Evolutionary conservation across 805 yeast genomes (phyloP).

Genomic region (Schizosaccharomyces octosporus): DNA sequence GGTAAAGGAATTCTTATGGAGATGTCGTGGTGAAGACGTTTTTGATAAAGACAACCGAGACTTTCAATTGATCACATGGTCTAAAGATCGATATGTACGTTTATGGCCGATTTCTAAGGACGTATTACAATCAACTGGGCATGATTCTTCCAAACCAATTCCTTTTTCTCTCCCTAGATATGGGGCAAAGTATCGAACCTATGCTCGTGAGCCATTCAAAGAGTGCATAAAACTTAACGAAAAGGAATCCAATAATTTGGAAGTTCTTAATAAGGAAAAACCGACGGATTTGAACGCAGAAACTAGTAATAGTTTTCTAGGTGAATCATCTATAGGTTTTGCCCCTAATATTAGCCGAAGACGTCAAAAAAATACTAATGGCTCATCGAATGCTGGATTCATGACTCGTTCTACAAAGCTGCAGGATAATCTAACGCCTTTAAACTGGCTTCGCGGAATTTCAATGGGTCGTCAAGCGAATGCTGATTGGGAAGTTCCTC

Average conservation of each 20-base stretch:
- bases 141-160: constrained; percentile 17
- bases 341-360: not conserved
- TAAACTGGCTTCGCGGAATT: constrained; percentile 87
- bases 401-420: constrained; percentile 7
- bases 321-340: not conserved
- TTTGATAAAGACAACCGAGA: constrained; percentile 39
- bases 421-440: constrained; percentile 27
- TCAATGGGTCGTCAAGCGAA: constrained; percentile 30
- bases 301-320: not conserved
- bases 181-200: constrained; percentile 23
- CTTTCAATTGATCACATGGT: constrained; percentile 83
- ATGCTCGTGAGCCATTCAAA: constrained; percentile 24
- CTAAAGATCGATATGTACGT: constrained; percentile 61
- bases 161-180: constrained; percentile 18
- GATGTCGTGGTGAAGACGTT: constrained; percentile 30
- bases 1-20: constrained; percentile 72
- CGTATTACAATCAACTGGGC: constrained; percentile 19
- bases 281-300: not conserved
- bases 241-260: too few relatives aligned
- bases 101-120: constrained; percentile 47
- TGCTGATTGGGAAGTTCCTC: constrained; percentile 14
- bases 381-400: constrained; percentile 1
- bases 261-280: too few relatives aligned
- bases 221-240: not conserved
- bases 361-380: not conserved